Evolutionary conservation across 805 yeast genomes (phyloP), one percentile per base, ranked within the genome.

Genomic region (Starmerella sp.): DNA sequence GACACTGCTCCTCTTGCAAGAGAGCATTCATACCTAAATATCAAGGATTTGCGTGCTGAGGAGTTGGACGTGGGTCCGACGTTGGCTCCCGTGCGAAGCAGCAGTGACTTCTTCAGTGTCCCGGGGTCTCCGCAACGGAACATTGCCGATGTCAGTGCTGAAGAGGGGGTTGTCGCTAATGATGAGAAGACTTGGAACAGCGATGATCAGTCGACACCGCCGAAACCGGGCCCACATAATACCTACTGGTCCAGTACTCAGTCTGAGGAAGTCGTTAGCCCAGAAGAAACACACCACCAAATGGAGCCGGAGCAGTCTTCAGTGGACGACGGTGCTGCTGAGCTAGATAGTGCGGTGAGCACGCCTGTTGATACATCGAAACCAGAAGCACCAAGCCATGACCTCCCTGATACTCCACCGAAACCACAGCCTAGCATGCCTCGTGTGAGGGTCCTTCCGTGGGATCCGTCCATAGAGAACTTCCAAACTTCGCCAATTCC

Each of bases 401-500:
- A 15, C 9, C 10, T 22, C 3, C 43, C 43, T 1, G 43, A 14
- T 2, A 44, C 36, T 8, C 48, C 48, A 4, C 4, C 6, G 5
- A 30, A 31, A 6, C n/a, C 35, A 1, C 11, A 29, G 37, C 28
- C 28, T 22, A 44, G 9, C n/a, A 36, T 44, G 5, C 35, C 48
- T 4, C 48, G 37, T 8, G 30, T 44, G 8, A 11, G 36, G n/a
- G 36, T 44, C 13, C 48, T 44, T 1, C 48, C 48, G 30, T 44
- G 48, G 48, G 48, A 44, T 31, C 48, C 48, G 6, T 44, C 48
- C 2, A 32, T 44, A 11, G 48, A 44, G 15, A 32, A 44, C 28
- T 44, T 44, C 36, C 48, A 44, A 11, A 44, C 48, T n/a, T 44
- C 48, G 28, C 48, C 48, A 22, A 44, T 44, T 31, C 48, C 48